phyloP scores from a whole-genome alignment of 768 basidiomycete species.

The Mycena maculata region DNA sequence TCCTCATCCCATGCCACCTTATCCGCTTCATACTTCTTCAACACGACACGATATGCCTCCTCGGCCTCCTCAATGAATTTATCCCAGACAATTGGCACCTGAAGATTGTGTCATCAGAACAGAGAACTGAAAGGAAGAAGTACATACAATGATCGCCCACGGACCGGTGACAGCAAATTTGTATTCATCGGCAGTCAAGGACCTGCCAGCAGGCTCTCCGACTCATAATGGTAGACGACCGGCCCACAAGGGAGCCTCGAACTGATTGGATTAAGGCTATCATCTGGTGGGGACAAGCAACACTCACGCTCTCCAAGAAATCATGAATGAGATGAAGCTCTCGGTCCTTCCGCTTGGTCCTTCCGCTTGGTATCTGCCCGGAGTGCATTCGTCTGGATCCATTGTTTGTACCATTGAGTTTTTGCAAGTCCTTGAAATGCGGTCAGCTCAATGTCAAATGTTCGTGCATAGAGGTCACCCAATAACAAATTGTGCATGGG shows the following conservation, averaged over 20 bases:
- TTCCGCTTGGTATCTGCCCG: constrained; percentile 9
- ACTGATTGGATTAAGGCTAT: background rate
- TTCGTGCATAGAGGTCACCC: too few species aligned
- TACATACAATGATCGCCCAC: constrained; percentile 32
- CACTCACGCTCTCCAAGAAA: constrained; percentile 28
- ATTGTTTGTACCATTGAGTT: constrained; percentile 38
- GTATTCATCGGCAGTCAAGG: constrained; percentile 41
- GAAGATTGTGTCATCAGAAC: too few species aligned
- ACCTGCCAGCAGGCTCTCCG: constrained; percentile 33
- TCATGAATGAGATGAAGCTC: constrained; percentile 34
- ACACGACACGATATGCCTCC: too few species aligned
- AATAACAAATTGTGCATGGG: constrained; percentile 24
- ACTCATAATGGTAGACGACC: constrained; percentile 22
- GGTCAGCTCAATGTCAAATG: background rate
- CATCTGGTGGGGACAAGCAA: too few species aligned
- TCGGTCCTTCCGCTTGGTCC: too few species aligned
- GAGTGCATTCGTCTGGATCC: constrained; percentile 32
- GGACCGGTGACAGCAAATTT: constrained; percentile 33
- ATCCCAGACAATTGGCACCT: constrained; percentile 32
- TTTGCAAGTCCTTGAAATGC: constrained; percentile 35
- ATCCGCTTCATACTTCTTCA: too few species aligned
- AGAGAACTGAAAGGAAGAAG: background rate
- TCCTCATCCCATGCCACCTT: too few species aligned
- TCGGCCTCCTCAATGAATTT: too few species aligned
- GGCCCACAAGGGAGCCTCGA: constrained; percentile 16